Percentiles rank a stretch among this genome's conserved stretches.
Evolutionary conservation across 345 rosid genomes (phyloP).

Genomic region (Aurinia saxatilis): DNA sequence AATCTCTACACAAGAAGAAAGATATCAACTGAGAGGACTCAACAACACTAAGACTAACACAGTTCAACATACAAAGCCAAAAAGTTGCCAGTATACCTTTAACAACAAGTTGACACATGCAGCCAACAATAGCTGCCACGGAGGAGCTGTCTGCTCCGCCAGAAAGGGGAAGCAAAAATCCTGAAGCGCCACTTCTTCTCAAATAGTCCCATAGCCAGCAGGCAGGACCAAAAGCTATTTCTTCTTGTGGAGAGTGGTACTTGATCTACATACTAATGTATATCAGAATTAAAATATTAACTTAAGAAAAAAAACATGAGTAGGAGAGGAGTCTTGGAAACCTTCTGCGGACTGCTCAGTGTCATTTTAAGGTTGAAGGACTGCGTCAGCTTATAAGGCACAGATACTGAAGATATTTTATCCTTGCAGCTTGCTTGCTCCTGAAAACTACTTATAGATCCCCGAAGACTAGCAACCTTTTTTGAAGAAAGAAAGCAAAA

Average conservation of each 20-base stretch:
- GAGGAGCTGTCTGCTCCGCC: constrained; percentile 97
- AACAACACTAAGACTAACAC: not conserved
- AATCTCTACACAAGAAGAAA: constrained; percentile 47
- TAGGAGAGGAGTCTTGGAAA: constrained; percentile 20
- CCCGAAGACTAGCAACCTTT: constrained; percentile 92
- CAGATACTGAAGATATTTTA: constrained; percentile 55
- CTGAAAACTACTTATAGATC: constrained; percentile 81
- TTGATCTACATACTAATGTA: constrained; percentile 37
- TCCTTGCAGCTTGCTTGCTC: constrained; percentile 80
- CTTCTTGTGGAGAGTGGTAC: constrained; percentile 91
- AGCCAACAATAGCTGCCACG: constrained; percentile 98
- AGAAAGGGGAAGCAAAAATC: constrained; percentile 96
- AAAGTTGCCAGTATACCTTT: constrained; percentile 42
- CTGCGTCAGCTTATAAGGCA: constrained; percentile 61
- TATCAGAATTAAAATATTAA: not conserved
- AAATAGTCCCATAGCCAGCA: constrained; percentile 99
- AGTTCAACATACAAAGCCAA: not conserved
- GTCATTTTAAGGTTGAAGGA: constrained; percentile 57
- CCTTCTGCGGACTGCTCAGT: constrained; percentile 76
- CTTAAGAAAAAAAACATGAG: not conserved
- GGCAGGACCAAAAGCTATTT: constrained; percentile 92
- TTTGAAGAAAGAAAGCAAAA: constrained; percentile 17
- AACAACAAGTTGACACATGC: constrained; percentile 98
- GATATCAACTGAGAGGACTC: not conserved
- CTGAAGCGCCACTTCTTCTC: constrained; percentile 97